Evolutionary conservation across 805 yeast genomes (phyloP).

Genomic region (Saitoella complicata): DNA sequence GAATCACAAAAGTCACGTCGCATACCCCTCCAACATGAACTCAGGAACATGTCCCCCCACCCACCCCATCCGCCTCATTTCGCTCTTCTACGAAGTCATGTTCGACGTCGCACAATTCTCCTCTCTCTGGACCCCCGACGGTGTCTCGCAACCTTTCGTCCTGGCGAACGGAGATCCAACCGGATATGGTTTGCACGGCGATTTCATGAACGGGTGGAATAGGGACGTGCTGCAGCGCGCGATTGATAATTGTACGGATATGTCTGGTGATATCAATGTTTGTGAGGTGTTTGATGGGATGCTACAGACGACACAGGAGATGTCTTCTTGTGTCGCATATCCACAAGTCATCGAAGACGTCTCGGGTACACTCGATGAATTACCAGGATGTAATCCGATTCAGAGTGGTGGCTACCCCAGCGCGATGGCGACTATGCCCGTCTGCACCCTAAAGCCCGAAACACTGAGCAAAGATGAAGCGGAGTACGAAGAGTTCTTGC

Average conservation of each 20-base stretch:
- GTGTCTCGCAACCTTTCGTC: neutral
- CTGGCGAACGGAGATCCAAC: constrained; percentile 3
- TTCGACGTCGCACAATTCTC: neutral
- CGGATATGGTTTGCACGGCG: constrained; percentile 3
- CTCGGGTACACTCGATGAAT: no score
- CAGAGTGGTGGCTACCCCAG: no score
- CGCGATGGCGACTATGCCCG: no score
- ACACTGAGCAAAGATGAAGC: no score
- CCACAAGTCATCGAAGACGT: no score
- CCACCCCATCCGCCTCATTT: neutral
- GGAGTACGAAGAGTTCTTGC: no score
- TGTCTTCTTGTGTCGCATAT: no score
- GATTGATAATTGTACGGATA: neutral
- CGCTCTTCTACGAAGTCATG: constrained; percentile 2
- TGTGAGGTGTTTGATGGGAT: neutral
- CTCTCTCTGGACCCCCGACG: neutral
- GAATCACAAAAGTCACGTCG: constrained; percentile 2
- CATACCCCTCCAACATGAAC: neutral
- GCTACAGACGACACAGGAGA: no score
- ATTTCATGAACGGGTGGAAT: constrained; percentile 4
- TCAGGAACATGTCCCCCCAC: constrained; percentile 2
- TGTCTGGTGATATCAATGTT: constrained; percentile 1
- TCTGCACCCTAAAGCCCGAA: no score
- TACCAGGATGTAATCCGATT: no score
- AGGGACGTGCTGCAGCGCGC: constrained; percentile 1